Evolutionary conservation across 2,329 filamentous ascomycete genomes (phyloP).

Genomic region (Trichoderma gracile): DNA sequence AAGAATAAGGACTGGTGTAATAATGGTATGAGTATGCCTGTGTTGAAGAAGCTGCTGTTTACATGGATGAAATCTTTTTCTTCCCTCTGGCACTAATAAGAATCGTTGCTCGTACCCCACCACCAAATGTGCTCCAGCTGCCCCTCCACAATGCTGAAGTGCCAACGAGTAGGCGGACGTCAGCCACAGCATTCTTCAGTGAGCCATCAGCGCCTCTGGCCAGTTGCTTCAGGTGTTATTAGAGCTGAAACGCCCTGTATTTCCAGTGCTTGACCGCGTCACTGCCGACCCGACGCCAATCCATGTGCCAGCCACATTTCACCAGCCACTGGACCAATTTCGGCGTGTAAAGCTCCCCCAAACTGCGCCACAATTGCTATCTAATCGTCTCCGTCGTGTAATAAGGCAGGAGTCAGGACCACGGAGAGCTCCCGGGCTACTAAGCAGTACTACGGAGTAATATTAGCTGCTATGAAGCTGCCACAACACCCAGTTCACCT

Average conservation of each 20-base stretch:
- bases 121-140: not conserved
- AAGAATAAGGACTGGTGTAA: not conserved
- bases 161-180: no score
- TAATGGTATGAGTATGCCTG: not conserved
- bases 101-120: constrained; percentile 27
- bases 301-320: not conserved
- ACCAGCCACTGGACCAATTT: not conserved
- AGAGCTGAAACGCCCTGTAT: not conserved
- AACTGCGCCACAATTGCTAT: not conserved
- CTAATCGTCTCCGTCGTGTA: not conserved
- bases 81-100: constrained; percentile 5
- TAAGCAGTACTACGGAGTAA: no score
- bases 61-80: constrained; percentile 4
- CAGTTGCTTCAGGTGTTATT: not conserved
- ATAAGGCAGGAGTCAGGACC: no score
- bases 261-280: no score
- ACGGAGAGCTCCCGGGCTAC: not conserved
- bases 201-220: not conserved
- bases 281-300: no score
- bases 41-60: not conserved
- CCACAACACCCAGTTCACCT: constrained; percentile 20
- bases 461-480: constrained; percentile 3
- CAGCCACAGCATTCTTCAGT: not conserved
- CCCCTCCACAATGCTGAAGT: not conserved
- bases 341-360: not conserved